Evolutionary conservation across 345 rosid species (phyloP), one percentile per base, ranked within the genome.

Genomic region (Conringia planisiliqua): DNA sequence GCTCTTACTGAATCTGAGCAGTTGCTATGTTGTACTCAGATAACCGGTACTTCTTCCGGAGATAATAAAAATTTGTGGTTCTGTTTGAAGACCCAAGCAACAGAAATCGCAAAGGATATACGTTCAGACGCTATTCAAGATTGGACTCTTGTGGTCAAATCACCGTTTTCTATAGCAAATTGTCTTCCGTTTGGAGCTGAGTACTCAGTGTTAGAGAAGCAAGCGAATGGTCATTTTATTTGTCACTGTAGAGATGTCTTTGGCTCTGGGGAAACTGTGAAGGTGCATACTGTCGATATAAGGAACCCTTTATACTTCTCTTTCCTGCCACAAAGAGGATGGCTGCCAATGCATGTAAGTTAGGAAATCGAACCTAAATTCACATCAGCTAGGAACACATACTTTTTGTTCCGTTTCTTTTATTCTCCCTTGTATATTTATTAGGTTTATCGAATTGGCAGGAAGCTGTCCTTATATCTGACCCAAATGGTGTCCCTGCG

Each of bases 391-490:
- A 39, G 47, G 62, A 36, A 44, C 26, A 4, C 65, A 39, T 11
- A 27, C 9, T 18, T 77, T 52, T 44, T 43, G 46, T 65, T 74
- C 39, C 1, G 35, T 29, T 58, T 73, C 71, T 17, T 46, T 46
- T 44, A 29, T 44, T 30, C 71, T 6, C 22, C 56, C 47, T 16
- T 72, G 29, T 46, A 50, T 68, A 63, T 26, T 79, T 62, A 56
- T 55, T 59, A 44, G 40, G 46, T 68, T 71, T 60, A 71, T 57
- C 18, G 35, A 75, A 35, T 78, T 62, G 65, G 42, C 87, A 92
- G 99, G 99, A 92, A 76, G 87, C 91, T 68, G 92, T 95, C 82
- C 88, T 88, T 71, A 80, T 95, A 70, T 90, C 97, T 58, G 92
- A 95, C 66, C 99, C 97, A 55, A 77, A 5, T 72, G 89, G 83